Conservation (phyloP, 768 basidiomycete species). For the Boletus rubropictus region DNA sequence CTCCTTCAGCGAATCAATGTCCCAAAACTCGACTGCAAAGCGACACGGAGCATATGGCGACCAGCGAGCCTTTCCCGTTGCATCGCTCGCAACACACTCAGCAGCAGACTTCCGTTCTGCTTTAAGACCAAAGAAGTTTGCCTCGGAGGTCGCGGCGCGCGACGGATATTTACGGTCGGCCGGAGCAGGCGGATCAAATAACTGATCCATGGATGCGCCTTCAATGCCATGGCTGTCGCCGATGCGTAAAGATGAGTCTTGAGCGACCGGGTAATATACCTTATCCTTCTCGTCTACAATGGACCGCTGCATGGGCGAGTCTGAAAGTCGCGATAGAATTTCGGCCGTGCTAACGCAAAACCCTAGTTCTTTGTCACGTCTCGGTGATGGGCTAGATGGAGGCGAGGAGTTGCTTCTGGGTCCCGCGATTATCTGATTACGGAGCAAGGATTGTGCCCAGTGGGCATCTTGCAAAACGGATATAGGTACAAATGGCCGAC, state of each 20-base stretch:
- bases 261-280: constrained; percentile 58
- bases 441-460: constrained; percentile 72
- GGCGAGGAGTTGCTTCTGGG: constrained; percentile 26
- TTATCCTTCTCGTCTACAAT: constrained; percentile 25
- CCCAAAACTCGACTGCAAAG: constrained; percentile 89
- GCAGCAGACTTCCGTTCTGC: constrained; percentile 38
- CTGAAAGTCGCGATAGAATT: constrained; percentile 34
- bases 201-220: constrained; percentile 61
- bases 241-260: constrained; percentile 66
- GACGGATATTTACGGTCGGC: constrained; percentile 23
- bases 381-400: constrained; percentile 33
- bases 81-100: constrained; percentile 39
- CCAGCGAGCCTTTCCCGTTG: constrained; percentile 49
- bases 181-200: constrained; percentile 43
- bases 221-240: constrained; percentile 59
- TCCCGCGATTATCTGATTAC: constrained; percentile 48
- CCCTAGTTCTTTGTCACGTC: constrained; percentile 59
- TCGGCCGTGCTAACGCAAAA: constrained; percentile 51
- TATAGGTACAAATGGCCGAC: constrained; percentile 62
- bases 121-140: constrained; percentile 61
- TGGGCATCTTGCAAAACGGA: constrained; percentile 66
- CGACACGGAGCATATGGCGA: constrained; percentile 74
- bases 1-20: constrained; percentile 73
- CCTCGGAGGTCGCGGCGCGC: constrained; percentile 36
- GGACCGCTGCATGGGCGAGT: constrained; percentile 14